phyloP scores from a whole-genome alignment of 106 monocot species.

The Dendrobium huoshanense region DNA sequence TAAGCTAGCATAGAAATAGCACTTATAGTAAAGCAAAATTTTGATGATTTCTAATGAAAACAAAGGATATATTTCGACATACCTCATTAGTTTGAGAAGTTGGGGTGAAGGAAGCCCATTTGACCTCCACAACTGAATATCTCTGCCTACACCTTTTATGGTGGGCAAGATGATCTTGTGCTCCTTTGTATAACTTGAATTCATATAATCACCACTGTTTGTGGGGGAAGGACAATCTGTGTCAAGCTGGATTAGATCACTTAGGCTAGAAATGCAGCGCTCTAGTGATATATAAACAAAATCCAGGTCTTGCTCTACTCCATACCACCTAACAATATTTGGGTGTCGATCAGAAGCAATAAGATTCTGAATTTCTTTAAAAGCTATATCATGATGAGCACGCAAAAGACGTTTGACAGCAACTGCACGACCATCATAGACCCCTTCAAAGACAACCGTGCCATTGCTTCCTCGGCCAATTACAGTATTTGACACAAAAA shows the following conservation, averaged over 20 bases:
- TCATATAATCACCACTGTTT: conserved; percentile 3
- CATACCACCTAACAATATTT: conserved; percentile 90
- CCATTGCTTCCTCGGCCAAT: conserved; percentile 98
- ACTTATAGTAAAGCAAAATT: not conserved
- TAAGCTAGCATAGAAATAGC: not conserved
- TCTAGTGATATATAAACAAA: conserved; percentile 97
- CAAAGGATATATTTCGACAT: conserved; percentile 10
- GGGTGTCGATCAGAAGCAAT: conserved; percentile 90
- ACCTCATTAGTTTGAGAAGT: conserved; percentile 94
- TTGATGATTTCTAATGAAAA: not conserved
- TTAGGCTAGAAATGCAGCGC: conserved; percentile 72
- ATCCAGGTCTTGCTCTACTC: conserved; percentile 80
- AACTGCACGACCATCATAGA: conserved; percentile 72
- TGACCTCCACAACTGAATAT: conserved; percentile 62
- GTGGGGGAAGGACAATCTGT: conserved; percentile 25
- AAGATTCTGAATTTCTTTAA: conserved; percentile 84
- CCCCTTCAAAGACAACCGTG: conserved; percentile 84
- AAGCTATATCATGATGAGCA: conserved; percentile 81
- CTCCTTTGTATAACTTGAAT: conserved; percentile 16
- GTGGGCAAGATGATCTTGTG: conserved; percentile 9
- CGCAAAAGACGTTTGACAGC: conserved; percentile 84
- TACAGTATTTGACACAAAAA: conserved; percentile 71
- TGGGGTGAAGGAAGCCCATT: conserved; percentile 75
- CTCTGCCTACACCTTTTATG: conserved; percentile 19
- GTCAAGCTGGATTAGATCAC: conserved; percentile 58